Evolutionary conservation across 2,329 filamentous ascomycete species (phyloP).

Genomic region (Colletotrichum sp.): DNA sequence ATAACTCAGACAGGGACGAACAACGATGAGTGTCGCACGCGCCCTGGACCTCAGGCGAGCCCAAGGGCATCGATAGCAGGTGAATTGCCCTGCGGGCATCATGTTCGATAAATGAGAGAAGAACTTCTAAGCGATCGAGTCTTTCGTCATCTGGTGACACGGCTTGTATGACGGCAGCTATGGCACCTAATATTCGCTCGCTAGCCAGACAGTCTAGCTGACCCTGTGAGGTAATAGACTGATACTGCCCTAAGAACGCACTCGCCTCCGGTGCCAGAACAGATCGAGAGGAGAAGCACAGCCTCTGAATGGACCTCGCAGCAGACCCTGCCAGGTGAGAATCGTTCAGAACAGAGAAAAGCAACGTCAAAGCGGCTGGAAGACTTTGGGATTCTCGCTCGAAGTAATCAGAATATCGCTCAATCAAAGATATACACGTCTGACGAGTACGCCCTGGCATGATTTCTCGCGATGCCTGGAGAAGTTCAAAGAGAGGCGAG

Average conservation of each 20-base stretch:
- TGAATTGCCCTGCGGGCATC: conserved; percentile 51
- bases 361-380: conserved; percentile 73
- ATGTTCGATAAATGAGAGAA: conserved; percentile 66
- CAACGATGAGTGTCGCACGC: conserved; percentile 1
- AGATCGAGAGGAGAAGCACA: conserved; percentile 77
- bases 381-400: conserved; percentile 71
- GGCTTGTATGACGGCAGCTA: conserved; percentile 78
- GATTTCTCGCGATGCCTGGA: conserved; percentile 51
- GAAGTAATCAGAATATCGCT: conserved; percentile 79
- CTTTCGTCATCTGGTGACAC: conserved; percentile 42
- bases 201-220: conserved; percentile 72
- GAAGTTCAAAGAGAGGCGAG: conserved; percentile 60
- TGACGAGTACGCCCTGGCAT: conserved; percentile 70
- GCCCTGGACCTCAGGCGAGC: background rate
- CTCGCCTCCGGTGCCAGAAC: conserved; percentile 70
- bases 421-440: conserved; percentile 73
- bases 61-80: conserved; percentile 28
- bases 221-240: conserved; percentile 62
- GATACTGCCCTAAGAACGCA: conserved; percentile 75
- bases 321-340: conserved; percentile 68
- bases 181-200: conserved; percentile 75
- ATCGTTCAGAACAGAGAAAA: conserved; percentile 74
- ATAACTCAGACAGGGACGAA: background rate
- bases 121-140: conserved; percentile 53
- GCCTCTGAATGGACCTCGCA: conserved; percentile 74